phyloP scores from a whole-genome alignment of 352 stramenopile species.

The Globisporangium megalacanthum region DNA sequence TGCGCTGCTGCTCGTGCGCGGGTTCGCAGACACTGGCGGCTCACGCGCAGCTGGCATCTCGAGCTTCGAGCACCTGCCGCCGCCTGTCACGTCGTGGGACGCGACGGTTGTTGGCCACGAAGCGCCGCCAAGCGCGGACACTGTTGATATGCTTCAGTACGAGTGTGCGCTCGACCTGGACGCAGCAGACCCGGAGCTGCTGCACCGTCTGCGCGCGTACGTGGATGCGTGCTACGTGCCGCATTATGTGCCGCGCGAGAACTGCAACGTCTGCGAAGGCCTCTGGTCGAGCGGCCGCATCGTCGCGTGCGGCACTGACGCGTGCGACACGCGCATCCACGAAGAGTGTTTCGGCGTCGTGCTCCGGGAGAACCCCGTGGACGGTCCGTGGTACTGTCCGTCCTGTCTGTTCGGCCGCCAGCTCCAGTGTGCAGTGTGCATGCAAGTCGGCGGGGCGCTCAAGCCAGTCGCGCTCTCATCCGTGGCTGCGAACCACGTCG shows the following conservation, averaged over 20 bases:
- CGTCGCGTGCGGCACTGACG: slow-evolving; percentile 62
- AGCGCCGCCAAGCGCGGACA: neutral
- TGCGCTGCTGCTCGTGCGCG: slow-evolving; percentile 56
- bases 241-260: slow-evolving; percentile 64
- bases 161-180: slow-evolving; percentile 67
- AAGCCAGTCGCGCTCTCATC: slow-evolving; percentile 35
- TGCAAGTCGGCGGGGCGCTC: slow-evolving; percentile 69
- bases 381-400: slow-evolving; percentile 70
- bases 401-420: slow-evolving; percentile 70
- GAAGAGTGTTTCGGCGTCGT: slow-evolving; percentile 83
- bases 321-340: slow-evolving; percentile 60
- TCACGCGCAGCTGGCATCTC: slow-evolving; percentile 1
- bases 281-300: slow-evolving; percentile 76
- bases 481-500: neutral
- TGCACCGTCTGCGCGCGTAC: slow-evolving; percentile 61
- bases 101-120: slow-evolving; percentile 7
- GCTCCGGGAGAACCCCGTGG: slow-evolving; percentile 32
- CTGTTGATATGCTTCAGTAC: slow-evolving; percentile 27
- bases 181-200: slow-evolving; percentile 35
- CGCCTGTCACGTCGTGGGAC: slow-evolving; percentile 20
- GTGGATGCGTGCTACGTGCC: slow-evolving; percentile 77
- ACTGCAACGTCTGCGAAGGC: slow-evolving; percentile 76
- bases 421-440: slow-evolving; percentile 69
- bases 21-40: slow-evolving; percentile 22
- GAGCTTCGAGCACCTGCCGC: slow-evolving; percentile 5